These are phyloP conservation scores for Aspergillus sp. DNA, from an alignment of 2,329 filamentous ascomycete species.

Conservation along the genomic window DNA sequence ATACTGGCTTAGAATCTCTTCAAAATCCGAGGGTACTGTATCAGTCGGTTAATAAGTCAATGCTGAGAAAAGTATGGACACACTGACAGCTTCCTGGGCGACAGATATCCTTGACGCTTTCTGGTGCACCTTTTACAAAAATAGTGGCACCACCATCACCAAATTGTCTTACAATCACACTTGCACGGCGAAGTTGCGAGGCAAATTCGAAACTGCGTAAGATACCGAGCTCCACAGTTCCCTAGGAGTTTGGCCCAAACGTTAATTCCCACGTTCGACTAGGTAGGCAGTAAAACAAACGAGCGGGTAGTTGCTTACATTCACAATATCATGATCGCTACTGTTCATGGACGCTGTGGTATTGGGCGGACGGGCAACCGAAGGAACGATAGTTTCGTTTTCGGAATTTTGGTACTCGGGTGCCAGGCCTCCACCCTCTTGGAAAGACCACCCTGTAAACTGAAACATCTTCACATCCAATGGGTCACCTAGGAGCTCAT, in stretches of 20 bases:
- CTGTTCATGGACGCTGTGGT: slow-evolving; percentile 54
- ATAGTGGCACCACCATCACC: slow-evolving; percentile 80
- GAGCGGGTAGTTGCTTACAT: slow-evolving; percentile 17
- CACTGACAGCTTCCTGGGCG: slow-evolving; percentile 71
- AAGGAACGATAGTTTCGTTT: slow-evolving; percentile 72
- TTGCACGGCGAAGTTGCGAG: slow-evolving; percentile 85
- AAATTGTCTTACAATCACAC: slow-evolving; percentile 87
- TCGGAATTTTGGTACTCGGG: slow-evolving; percentile 67
- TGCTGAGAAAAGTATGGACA: not conserved
- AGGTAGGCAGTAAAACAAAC: not conserved
- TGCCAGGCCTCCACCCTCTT: slow-evolving; percentile 74
- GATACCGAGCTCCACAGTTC: slow-evolving; percentile 79
- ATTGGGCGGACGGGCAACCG: slow-evolving; percentile 78
- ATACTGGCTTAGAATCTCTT: slow-evolving; percentile 84
- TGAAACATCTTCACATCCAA: slow-evolving; percentile 98
- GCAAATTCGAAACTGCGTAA: slow-evolving; percentile 92
- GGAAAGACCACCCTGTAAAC: slow-evolving; percentile 88
- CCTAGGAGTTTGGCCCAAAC: slow-evolving; percentile 13
- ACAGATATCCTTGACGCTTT: slow-evolving; percentile 95
- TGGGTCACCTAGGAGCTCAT: slow-evolving; percentile 87
- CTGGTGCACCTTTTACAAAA: slow-evolving; percentile 94
- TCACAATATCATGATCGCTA: slow-evolving; percentile 17
- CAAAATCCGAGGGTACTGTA: slow-evolving; percentile 79
- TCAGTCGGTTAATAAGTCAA: slow-evolving; percentile 24
- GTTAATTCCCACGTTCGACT: not conserved